phyloP scores from a whole-genome alignment of 345 rosid species.

The Microthlaspi erraticum region DNA sequence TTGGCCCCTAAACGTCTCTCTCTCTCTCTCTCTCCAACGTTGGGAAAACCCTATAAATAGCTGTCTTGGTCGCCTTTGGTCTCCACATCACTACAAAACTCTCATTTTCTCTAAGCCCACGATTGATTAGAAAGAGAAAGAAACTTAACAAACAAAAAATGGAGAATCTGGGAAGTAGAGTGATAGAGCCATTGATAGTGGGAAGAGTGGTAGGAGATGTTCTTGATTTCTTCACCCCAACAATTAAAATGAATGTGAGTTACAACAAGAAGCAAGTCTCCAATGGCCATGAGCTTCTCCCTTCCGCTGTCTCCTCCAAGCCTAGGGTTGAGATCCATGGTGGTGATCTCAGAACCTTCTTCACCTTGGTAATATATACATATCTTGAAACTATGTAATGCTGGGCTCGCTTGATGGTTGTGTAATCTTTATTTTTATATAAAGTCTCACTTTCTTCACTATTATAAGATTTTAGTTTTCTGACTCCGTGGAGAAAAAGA shows the following conservation, averaged over 20 bases:
- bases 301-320: slow-evolving; percentile 50
- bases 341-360: slow-evolving; percentile 65
- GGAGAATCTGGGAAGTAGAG: slow-evolving; percentile 41
- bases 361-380: slow-evolving; percentile 59
- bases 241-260: slow-evolving; percentile 52
- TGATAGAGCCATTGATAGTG: slow-evolving; percentile 54
- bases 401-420: background rate
- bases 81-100: slow-evolving; percentile 34
- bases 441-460: slow-evolving; percentile 2
- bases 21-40: slow-evolving; percentile 12
- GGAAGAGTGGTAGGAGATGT: slow-evolving; percentile 68
- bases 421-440: background rate
- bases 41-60: slow-evolving; percentile 39
- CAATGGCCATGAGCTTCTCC: slow-evolving; percentile 58
- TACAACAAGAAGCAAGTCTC: slow-evolving; percentile 54
- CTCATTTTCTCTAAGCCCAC: slow-evolving; percentile 8
- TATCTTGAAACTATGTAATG: background rate
- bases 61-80: slow-evolving; percentile 26
- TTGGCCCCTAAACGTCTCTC: background rate
- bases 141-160: slow-evolving; percentile 12
- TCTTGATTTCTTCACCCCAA: slow-evolving; percentile 54
- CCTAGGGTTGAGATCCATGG: slow-evolving; percentile 63
- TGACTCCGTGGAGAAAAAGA: slow-evolving; percentile 6
- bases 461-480: slow-evolving; percentile 11
- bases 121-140: slow-evolving; percentile 17